Conservation (phyloP, 768 basidiomycete genomes). For the Boletus pseudopeckii region DNA sequence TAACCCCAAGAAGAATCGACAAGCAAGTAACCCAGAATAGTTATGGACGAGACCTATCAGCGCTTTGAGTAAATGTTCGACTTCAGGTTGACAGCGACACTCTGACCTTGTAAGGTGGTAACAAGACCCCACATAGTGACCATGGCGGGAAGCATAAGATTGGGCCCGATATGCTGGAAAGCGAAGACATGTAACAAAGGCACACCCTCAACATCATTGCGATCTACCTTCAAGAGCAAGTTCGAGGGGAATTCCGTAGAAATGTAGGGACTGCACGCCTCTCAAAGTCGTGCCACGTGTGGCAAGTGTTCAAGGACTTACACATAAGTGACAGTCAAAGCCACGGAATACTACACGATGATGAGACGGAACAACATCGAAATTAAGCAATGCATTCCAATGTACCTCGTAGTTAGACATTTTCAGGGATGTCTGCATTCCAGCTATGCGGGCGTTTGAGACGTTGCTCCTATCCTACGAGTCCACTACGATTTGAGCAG, state of each 20-base stretch:
- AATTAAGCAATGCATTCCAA: not conserved
- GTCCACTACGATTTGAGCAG: not conserved
- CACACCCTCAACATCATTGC: not conserved
- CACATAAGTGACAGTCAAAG: slow-evolving; percentile 29
- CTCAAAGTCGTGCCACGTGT: not conserved
- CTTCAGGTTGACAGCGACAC: not conserved
- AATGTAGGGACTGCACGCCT: slow-evolving; percentile 45
- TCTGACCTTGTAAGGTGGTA: slow-evolving; percentile 54
- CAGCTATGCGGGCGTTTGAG: slow-evolving; percentile 60
- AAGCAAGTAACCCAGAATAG: slow-evolving; percentile 52
- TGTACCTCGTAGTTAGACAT: slow-evolving; percentile 23
- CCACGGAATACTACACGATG: slow-evolving; percentile 33
- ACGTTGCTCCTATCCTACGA: slow-evolving; percentile 43
- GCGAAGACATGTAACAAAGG: not conserved
- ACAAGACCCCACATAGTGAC: slow-evolving; percentile 68
- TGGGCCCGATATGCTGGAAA: slow-evolving; percentile 43
- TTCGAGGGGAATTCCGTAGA: slow-evolving; percentile 60
- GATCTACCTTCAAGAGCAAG: slow-evolving; percentile 45
- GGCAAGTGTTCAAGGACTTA: slow-evolving; percentile 1
- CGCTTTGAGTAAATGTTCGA: not conserved
- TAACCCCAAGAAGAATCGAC: slow-evolving; percentile 49
- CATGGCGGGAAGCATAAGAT: slow-evolving; percentile 61
- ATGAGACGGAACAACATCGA: not conserved
- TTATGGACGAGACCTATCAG: slow-evolving; percentile 40
- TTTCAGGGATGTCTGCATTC: slow-evolving; percentile 50